phyloP scores from a whole-genome alignment of 192 early-diverging fungal genomes.

The Ambispora gerdemannii region DNA sequence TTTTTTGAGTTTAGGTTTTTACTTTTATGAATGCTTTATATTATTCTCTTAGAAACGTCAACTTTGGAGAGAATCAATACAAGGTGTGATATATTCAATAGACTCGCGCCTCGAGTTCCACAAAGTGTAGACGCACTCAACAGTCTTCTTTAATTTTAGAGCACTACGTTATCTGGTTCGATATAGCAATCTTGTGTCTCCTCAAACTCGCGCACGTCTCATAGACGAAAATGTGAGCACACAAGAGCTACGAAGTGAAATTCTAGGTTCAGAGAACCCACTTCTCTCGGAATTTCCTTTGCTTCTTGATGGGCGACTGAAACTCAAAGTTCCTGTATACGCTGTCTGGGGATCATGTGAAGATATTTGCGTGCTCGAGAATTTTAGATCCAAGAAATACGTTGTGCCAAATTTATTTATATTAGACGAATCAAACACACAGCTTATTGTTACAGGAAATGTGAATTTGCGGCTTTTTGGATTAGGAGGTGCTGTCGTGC shows the following conservation, averaged over 20 bases:
- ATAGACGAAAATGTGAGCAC: conserved; percentile 34
- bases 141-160: conserved; percentile 32
- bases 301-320: conserved; percentile 41
- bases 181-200: conserved; percentile 54
- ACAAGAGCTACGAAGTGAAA: conserved; percentile 43
- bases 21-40: background rate
- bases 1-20: background rate
- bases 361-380: conserved; percentile 56
- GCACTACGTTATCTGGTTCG: conserved; percentile 54
- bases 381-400: conserved; percentile 50
- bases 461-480: conserved; percentile 58
- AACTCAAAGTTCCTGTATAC: conserved; percentile 54
- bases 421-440: conserved; percentile 50
- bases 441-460: conserved; percentile 53
- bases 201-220: conserved; percentile 41
- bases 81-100: no score
- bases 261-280: conserved; percentile 37
- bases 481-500: conserved; percentile 56
- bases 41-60: background rate
- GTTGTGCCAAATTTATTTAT: conserved; percentile 48
- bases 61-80: background rate
- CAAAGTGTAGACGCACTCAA: no score
- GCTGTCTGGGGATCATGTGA: conserved; percentile 64
- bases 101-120: no score
- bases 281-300: conserved; percentile 55